These are phyloP conservation scores for Prunus mume DNA, from an alignment of 306 rosid genomes.

Conservation along the genomic window DNA sequence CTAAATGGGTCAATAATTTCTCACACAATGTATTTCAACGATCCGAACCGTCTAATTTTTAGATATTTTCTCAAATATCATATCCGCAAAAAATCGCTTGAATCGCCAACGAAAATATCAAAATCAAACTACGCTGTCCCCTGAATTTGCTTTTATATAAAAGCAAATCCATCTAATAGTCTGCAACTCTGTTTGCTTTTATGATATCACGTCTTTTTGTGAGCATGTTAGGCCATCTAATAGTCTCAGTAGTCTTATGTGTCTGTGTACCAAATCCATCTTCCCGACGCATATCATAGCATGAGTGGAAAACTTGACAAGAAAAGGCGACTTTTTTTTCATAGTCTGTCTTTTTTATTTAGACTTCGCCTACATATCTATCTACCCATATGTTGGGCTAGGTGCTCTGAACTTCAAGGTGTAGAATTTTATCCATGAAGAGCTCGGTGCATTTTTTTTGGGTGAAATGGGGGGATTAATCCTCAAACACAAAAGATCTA, in stretches of 20 bases:
- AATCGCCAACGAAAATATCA: background rate
- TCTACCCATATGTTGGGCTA: too few species aligned
- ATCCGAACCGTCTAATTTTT: fast-evolving
- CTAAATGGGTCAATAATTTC: too few species aligned
- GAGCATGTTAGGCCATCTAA: background rate
- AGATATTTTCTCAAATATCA: too few species aligned
- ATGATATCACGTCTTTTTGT: background rate
- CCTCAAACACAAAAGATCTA: too few species aligned
- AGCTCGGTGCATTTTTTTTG: fast-evolving
- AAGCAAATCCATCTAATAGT: too few species aligned
- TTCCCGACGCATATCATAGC: background rate
- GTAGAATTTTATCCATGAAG: too few species aligned
- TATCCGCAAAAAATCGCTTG: too few species aligned
- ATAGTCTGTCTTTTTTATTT: background rate
- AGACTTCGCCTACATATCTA: too few species aligned
- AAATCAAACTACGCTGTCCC: background rate
- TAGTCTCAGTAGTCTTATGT: background rate
- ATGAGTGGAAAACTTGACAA: background rate
- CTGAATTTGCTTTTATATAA: background rate
- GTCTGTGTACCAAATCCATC: background rate
- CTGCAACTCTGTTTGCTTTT: too few species aligned
- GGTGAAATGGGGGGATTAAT: too few species aligned
- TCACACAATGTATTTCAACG: too few species aligned
- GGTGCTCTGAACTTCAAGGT: too few species aligned
- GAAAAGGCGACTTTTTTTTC: background rate